Evolutionary conservation across 352 stramenopile species (phyloP).

Genomic region (Phytophthora rubi): DNA sequence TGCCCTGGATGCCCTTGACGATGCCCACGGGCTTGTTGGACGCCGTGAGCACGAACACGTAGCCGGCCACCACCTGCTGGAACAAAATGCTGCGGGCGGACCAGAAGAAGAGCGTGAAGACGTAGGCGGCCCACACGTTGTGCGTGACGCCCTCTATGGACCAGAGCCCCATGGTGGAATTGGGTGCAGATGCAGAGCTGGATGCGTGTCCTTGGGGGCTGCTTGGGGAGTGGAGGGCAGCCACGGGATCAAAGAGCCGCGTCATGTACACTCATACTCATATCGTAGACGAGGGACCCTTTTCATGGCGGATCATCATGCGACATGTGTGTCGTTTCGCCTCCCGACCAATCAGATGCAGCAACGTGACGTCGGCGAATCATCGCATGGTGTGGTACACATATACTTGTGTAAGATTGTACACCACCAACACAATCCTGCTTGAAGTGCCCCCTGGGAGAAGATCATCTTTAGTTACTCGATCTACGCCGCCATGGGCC

Average conservation of each 20-base stretch:
- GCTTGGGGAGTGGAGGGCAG: conserved; percentile 10
- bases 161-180: conserved; percentile 26
- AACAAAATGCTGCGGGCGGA: conserved; percentile 78
- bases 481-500: conserved; percentile 17
- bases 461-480: conserved; percentile 1
- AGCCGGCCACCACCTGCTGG: conserved; percentile 79
- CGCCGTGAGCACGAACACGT: conserved; percentile 75
- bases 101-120: conserved; percentile 84
- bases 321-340: conserved; percentile 28
- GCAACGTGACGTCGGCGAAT: background rate
- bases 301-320: background rate
- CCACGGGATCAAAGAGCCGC: conserved; percentile 2
- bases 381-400: background rate
- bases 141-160: conserved; percentile 36
- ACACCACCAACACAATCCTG: conserved; percentile 1
- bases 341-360: conserved; percentile 7
- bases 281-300: conserved; percentile 3
- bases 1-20: conserved; percentile 84
- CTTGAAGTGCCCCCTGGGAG: conserved; percentile 26
- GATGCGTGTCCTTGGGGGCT: background rate
- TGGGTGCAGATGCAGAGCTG: background rate
- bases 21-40: conserved; percentile 83
- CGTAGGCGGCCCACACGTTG: conserved; percentile 73
- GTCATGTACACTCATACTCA: conserved; percentile 23
- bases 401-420: background rate